Evolutionary conservation across 345 rosid genomes (phyloP), one percentile per base, ranked within the genome.

Genomic region (Pseudoturritis turrita): DNA sequence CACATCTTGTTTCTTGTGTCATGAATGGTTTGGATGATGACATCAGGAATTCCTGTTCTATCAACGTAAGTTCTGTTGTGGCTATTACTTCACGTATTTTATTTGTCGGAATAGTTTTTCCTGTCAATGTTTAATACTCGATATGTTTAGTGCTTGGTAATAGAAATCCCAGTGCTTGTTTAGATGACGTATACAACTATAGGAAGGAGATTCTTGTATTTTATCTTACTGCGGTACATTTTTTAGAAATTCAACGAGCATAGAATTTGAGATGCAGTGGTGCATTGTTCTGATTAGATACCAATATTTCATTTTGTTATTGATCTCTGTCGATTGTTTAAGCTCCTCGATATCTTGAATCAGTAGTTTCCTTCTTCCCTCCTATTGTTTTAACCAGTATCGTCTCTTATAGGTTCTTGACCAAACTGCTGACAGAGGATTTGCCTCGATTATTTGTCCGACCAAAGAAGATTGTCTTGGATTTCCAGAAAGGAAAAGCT

Each of bases 381-480:
- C 35, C 23, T 25, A 21, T 25, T n/a, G 8, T 23, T n/a, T 25
- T 41, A 61, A 31, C 49, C 63, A 14, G 49, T 26, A 72, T 45
- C 36, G 23, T 36, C 62, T 67, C 46, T 40, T 46, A 40, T 65
- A 92, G 96, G 96, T 89, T 92, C 82, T 84, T 92, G 83, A 89
- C 67, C 22, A 89, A 89, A 74, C 94, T 89, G 68, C 89, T 89
- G 26, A 92, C 96, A 3, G 87, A 72, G 82, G 96, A 92, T 82
- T 79, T 92, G 84, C 98, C 98, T 62, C 84, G 75, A 65, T 62
- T 89, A 61, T 92, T 92, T 76, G 96, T 89, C 66, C 94, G 94
- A 53, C 98, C 98, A 59, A 89, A 89, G 82, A 92, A 88, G 87
- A 89, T 92, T 73, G 92, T 92, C 65, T 78, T 92, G 81, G 98